A percentile compares a stretch with the other conserved stretches of the same genome.
These are phyloP conservation scores for Eragrostis nindensis DNA, from an alignment of 176 grass and related monocot genomes.

Conservation along the genomic window DNA sequence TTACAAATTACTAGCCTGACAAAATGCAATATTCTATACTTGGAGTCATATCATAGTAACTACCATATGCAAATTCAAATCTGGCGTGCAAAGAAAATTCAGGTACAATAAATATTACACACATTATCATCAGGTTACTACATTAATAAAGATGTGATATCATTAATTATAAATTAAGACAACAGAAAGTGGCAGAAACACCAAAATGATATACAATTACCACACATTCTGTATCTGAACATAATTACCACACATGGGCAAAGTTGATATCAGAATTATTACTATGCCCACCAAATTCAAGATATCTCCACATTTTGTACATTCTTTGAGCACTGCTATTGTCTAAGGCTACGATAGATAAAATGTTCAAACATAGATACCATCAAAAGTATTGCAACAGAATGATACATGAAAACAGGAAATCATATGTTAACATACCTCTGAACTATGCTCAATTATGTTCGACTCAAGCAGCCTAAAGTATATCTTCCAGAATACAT, in stretches of 20 bases:
- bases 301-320: background rate
- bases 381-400: too few species aligned
- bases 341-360: background rate
- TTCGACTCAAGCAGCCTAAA: constrained; percentile 74
- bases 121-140: background rate
- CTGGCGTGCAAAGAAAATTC: background rate
- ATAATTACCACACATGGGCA: background rate
- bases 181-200: background rate
- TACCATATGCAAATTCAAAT: background rate
- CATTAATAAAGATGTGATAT: background rate
- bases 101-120: background rate
- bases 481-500: constrained; percentile 90
- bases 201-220: background rate
- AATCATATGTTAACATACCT: constrained; percentile 44
- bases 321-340: background rate
- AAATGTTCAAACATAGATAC: too few species aligned
- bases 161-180: background rate
- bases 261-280: background rate
- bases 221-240: background rate
- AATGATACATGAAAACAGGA: constrained; percentile 3
- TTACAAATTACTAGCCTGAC: background rate
- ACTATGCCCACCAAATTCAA: background rate
- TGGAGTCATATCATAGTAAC: background rate
- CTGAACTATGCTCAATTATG: constrained; percentile 76
- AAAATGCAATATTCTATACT: background rate